Evolutionary conservation across 108 stramenopile species (phyloP), one percentile per base, ranked within the genome.

Genomic region (Cyclotella choctawhatcheeana): DNA sequence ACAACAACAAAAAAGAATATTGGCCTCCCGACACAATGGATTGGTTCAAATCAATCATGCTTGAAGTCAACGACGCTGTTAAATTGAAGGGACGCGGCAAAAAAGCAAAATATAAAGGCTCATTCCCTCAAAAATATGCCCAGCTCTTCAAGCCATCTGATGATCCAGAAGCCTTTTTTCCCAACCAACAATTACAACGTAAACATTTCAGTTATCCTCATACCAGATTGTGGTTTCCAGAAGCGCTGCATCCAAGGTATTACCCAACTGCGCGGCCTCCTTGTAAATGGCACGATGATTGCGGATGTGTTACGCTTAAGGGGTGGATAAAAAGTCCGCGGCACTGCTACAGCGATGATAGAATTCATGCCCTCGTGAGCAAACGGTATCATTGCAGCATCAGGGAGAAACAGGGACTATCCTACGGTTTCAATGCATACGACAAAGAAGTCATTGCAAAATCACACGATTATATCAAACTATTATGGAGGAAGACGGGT

Each of bases 261-360:
- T 55, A 55, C 25, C 54, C 54, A 22, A 55, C 54, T 55, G 54
- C 54, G 5, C 20, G 54, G 10, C 54, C 54, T 30, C 54, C 8
- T 17, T 55, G 54, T 27, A 27, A 27, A 31, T 55, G 54, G 54
- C 54, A 55, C 25, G 54, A n/a, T 31, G 54, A 26, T 27, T 31
- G 5, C 17, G 30, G 17, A 22, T 55, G 54, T 55, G 54, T 55
- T 5, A 27, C 4, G 24, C 6, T 55, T 27, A 17, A 55, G 4
- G 54, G 54, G n/a, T 55, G 54, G 54, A 26, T 55, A 17, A 31
- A 55, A 26, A 55, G 54, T 27, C 54, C 54, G 27, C 24, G 54
- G 54, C 54, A 55, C 30, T 55, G 54, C 25, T 55, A 55, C n/a
- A n/a, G 30, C 27, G 30, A 17, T 6, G 54, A 55, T 27, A 55